These are phyloP conservation scores for Fragaria ananassa DNA, from an alignment of 306 rosid genomes.

Conservation along the genomic window DNA sequence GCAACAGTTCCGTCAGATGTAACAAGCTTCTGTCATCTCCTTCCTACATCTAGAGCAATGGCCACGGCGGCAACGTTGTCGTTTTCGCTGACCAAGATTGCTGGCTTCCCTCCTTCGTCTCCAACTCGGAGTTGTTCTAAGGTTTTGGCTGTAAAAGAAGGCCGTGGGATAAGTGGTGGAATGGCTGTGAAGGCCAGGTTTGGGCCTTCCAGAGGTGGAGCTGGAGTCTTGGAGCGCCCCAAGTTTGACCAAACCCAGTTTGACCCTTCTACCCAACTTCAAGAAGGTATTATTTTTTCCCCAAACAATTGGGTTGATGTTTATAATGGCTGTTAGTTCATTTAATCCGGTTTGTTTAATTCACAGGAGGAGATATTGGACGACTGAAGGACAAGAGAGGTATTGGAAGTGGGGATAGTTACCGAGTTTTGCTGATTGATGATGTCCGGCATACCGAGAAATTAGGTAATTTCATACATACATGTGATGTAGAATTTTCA, in stretches of 20 bases:
- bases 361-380: constrained; percentile 31
- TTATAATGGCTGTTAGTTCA: neutral
- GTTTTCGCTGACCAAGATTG: neutral
- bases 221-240: constrained; percentile 27
- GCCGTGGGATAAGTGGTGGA: neutral
- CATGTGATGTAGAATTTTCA: neutral
- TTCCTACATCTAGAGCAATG: neutral
- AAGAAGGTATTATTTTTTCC: constrained; percentile 1
- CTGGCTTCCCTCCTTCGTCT: neutral
- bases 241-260: constrained; percentile 24
- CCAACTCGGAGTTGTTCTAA: neutral
- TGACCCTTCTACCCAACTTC: constrained; percentile 13
- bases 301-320: neutral
- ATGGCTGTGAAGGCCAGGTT: constrained; percentile 21
- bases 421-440: constrained; percentile 29
- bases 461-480: constrained; percentile 8
- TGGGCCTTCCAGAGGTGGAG: constrained; percentile 26
- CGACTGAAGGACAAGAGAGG: constrained; percentile 17
- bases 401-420: constrained; percentile 28
- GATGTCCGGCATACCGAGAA: constrained; percentile 26
- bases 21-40: neutral
- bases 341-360: neutral
- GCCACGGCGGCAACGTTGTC: neutral
- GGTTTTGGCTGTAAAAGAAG: constrained; percentile 4
- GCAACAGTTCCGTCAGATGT: neutral